Conservation (phyloP, 371 early-diverging fungal species). For the Lichtheimia corymbifera region DNA sequence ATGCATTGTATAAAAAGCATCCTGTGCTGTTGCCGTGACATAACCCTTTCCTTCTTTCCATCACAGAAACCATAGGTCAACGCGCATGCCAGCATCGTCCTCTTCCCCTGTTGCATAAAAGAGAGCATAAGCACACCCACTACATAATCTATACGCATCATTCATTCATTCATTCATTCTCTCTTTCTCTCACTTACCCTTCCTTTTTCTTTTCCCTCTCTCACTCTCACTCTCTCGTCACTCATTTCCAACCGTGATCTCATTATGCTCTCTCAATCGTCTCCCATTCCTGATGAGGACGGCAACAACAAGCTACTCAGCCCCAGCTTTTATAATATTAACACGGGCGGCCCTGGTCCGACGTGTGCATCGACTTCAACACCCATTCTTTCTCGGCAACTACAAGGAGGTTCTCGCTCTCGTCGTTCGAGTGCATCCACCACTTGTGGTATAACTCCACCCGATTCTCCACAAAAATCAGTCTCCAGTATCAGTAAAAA, state of each 20-base stretch:
- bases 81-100: too few species aligned
- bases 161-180: not conserved
- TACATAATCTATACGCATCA: too few species aligned
- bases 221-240: not conserved
- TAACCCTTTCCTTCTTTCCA: too few species aligned
- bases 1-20: too few species aligned
- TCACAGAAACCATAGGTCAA: too few species aligned
- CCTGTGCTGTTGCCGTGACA: too few species aligned
- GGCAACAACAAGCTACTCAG: not conserved
- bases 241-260: not conserved
- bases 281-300: constrained; percentile 8
- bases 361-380: constrained; percentile 7
- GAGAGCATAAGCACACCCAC: too few species aligned
- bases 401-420: not conserved
- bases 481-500: not conserved
- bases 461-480: not conserved
- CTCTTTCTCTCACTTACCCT: not conserved
- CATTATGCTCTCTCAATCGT: not conserved
- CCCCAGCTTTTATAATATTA: constrained; percentile 1
- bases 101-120: too few species aligned
- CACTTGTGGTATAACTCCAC: not conserved
- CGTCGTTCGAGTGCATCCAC: constrained; percentile 12
- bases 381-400: constrained; percentile 2
- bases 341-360: constrained; percentile 4
- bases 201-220: constrained; percentile 1